Evolutionary conservation across 2,329 filamentous ascomycete genomes (phyloP).

Genomic region (Zelopaecilomyces penicillatus): DNA sequence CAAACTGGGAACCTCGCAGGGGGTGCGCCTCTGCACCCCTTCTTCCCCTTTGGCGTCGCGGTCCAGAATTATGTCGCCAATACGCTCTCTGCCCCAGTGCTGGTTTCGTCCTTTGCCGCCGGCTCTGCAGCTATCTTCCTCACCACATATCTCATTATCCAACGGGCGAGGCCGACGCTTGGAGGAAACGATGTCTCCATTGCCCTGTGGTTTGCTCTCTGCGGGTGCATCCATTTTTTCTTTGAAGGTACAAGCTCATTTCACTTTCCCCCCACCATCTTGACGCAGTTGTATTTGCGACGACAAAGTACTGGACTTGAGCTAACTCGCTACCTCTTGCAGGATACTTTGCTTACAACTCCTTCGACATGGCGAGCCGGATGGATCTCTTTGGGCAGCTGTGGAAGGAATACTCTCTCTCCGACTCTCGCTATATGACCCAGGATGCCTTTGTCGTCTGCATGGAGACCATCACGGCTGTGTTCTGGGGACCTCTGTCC

Average conservation of each 20-base stretch:
- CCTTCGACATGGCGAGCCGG: slow-evolving; percentile 29
- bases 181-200: slow-evolving; percentile 45
- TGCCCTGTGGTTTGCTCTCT: slow-evolving; percentile 69
- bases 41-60: slow-evolving; percentile 57
- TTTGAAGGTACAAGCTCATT: slow-evolving; percentile 27
- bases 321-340: not conserved
- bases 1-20: not conserved
- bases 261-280: too few species aligned
- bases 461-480: slow-evolving; percentile 47
- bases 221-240: slow-evolving; percentile 42
- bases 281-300: not conserved
- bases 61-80: slow-evolving; percentile 61
- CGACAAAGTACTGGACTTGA: not conserved
- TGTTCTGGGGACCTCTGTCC: slow-evolving; percentile 45
- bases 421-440: slow-evolving; percentile 47
- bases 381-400: slow-evolving; percentile 41
- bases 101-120: slow-evolving; percentile 52
- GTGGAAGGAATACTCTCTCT: slow-evolving; percentile 51
- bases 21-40: slow-evolving; percentile 44
- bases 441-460: slow-evolving; percentile 45
- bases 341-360: slow-evolving; percentile 43
- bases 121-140: slow-evolving; percentile 50
- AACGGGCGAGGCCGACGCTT: slow-evolving; percentile 43
- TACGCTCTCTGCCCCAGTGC: slow-evolving; percentile 46
- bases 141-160: slow-evolving; percentile 45